Evolutionary conservation across 1,139 yeast species (phyloP).

Genomic region (Taiozyma sp.): DNA sequence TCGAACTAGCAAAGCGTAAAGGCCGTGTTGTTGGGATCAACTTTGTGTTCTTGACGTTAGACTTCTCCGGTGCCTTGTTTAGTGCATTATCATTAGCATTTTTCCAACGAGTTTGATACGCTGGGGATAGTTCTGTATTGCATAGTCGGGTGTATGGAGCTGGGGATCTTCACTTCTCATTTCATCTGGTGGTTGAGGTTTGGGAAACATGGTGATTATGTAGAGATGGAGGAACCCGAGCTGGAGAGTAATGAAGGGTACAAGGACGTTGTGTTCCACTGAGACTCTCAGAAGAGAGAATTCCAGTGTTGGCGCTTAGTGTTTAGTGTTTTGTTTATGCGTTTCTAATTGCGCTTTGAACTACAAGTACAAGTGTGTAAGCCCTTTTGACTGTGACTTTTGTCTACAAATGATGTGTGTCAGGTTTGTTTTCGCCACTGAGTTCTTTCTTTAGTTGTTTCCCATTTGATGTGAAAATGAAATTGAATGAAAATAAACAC

Average conservation of each 20-base stretch:
- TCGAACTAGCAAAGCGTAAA: constrained; percentile 63
- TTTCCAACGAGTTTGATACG: constrained; percentile 47
- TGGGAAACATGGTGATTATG: constrained; percentile 12
- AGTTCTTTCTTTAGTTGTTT: no score
- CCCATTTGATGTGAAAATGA: no score
- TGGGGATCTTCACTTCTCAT: constrained; percentile 65
- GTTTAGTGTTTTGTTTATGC: neutral
- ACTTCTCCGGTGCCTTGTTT: constrained; percentile 71
- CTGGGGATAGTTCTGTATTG: constrained; percentile 52
- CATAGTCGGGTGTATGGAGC: constrained; percentile 60
- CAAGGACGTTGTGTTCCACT: neutral
- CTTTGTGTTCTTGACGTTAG: constrained; percentile 62
- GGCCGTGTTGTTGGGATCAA: constrained; percentile 85
- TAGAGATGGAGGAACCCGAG: neutral
- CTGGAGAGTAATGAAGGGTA: neutral
- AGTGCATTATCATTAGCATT: constrained; percentile 54
- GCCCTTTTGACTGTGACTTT: no score
- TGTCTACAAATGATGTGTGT: no score
- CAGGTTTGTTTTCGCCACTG: no score
- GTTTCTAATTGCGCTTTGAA: neutral
- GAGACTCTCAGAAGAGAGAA: neutral
- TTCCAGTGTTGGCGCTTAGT: neutral
- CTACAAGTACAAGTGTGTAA: no score
- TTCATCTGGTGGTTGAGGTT: constrained; percentile 56
- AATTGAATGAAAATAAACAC: no score